Percentiles rank a stretch among this genome's conserved stretches.
Conservation (phyloP, 164 flowering plant species). For the Sedum album region DNA sequence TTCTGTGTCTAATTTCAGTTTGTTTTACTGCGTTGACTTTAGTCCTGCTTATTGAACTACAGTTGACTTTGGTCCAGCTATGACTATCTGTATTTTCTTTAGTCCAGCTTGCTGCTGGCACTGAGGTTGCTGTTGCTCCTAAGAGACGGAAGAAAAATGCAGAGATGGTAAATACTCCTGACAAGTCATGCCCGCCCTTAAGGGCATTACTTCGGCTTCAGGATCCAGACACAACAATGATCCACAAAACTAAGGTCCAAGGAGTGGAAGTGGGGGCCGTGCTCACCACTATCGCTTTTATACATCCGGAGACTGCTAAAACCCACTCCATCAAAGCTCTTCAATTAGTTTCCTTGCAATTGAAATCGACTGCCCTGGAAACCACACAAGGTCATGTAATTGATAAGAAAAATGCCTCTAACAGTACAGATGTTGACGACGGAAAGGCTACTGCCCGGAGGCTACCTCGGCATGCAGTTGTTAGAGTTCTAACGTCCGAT, state of each 20-base stretch:
- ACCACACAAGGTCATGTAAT: conserved; percentile 22
- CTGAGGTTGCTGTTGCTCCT: conserved; percentile 95
- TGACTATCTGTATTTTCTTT: conserved; percentile 20
- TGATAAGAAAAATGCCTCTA: conserved; percentile 21
- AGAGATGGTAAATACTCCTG: conserved; percentile 18
- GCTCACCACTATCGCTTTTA: conserved; percentile 58
- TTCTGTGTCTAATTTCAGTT: background rate
- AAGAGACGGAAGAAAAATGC: conserved; percentile 53
- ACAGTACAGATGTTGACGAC: conserved; percentile 24
- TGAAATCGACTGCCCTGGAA: conserved; percentile 32
- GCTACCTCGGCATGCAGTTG: conserved; percentile 35
- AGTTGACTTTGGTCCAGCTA: conserved; percentile 33
- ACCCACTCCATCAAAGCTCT: conserved; percentile 32
- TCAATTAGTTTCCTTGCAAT: conserved; percentile 49
- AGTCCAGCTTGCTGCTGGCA: conserved; percentile 93
- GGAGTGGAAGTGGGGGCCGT: conserved; percentile 53
- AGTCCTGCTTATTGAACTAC: conserved; percentile 24
- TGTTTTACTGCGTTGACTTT: conserved; percentile 10
- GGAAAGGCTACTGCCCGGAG: conserved; percentile 28
- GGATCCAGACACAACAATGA: conserved; percentile 35
- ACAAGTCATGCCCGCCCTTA: conserved; percentile 16
- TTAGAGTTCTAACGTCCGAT: conserved; percentile 54
- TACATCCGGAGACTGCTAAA: conserved; percentile 88
- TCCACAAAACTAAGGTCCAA: conserved; percentile 30
- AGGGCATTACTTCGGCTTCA: conserved; percentile 76